Percentiles rank a stretch among this genome's conserved stretches.
Evolutionary conservation across 2,329 filamentous ascomycete species (phyloP).

Genomic region (Nemania diffusa): DNA sequence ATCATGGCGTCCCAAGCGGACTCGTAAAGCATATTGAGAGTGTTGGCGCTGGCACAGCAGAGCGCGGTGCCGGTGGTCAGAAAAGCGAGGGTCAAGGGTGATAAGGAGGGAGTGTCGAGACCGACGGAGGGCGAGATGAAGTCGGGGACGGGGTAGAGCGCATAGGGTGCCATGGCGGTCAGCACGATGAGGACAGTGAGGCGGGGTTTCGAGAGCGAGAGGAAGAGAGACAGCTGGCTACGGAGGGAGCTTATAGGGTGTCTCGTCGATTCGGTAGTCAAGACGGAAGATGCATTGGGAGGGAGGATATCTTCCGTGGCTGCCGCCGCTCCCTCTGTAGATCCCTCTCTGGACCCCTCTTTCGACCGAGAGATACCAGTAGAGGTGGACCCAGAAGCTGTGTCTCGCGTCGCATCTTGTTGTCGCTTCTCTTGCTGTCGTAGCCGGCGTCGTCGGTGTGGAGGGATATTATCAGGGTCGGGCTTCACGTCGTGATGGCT

Average conservation of each 20-base stretch:
- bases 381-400: not conserved
- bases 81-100: conserved; percentile 90
- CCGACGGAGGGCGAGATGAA: conserved; percentile 75
- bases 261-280: conserved; percentile 63
- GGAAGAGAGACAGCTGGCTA: conserved; percentile 79
- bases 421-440: conserved; percentile 19
- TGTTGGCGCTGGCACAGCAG: conserved; percentile 90
- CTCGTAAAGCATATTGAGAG: conserved; percentile 98
- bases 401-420: conserved; percentile 17
- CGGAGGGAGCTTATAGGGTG: conserved; percentile 64
- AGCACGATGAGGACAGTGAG: conserved; percentile 92
- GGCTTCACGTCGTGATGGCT: conserved; percentile 17
- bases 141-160: conserved; percentile 90
- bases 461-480: conserved; percentile 17
- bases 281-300: conserved; percentile 64
- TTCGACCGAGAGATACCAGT: not conserved
- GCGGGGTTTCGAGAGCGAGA: conserved; percentile 94
- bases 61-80: conserved; percentile 89
- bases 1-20: conserved; percentile 89
- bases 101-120: conserved; percentile 79
- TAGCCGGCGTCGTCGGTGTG: conserved; percentile 22
- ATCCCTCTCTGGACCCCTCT: not conserved
- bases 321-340: not conserved
- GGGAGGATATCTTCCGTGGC: conserved; percentile 52
- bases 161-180: conserved; percentile 89